phyloP scores from a whole-genome alignment of 2,329 filamentous ascomycete species.

The Neofusicoccum parvum region DNA sequence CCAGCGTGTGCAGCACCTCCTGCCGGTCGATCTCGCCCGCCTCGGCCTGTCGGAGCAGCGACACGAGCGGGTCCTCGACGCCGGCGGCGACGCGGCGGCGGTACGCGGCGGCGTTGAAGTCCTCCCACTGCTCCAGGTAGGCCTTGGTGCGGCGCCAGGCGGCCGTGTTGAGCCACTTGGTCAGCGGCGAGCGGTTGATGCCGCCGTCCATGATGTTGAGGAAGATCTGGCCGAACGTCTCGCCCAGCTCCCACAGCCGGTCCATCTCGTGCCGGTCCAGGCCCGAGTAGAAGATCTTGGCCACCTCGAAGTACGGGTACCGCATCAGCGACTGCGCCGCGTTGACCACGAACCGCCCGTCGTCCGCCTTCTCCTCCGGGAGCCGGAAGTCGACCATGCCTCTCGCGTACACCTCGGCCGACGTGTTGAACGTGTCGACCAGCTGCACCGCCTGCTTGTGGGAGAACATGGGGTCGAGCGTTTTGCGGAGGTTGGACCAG shows the following conservation, averaged over 20 bases:
- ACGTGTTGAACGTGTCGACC: neutral
- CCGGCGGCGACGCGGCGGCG: neutral
- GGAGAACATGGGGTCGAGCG: conserved; percentile 12
- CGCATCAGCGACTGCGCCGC: conserved; percentile 14
- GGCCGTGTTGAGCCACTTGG: neutral
- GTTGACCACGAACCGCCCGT: neutral
- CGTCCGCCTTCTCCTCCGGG: neutral
- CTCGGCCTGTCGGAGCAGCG: neutral
- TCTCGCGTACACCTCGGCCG: neutral
- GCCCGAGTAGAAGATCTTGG: conserved; percentile 12
- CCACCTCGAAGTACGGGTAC: conserved; percentile 18
- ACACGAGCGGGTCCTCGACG: neutral
- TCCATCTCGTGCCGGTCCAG: conserved; percentile 8
- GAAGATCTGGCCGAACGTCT: conserved; percentile 5
- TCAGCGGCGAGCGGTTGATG: conserved; percentile 9
- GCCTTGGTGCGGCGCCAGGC: neutral
- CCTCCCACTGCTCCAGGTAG: conserved; percentile 13
- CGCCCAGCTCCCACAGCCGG: conserved; percentile 18
- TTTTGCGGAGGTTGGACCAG: conserved; percentile 11
- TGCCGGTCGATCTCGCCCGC: neutral
- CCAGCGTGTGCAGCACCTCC: conserved; percentile 19
- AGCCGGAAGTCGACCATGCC: neutral
- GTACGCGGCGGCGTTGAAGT: neutral
- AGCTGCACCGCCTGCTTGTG: conserved; percentile 1
- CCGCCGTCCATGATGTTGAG: neutral